Conservation (phyloP, 208 protist species). For the Wallacemonas sp. region DNA sequence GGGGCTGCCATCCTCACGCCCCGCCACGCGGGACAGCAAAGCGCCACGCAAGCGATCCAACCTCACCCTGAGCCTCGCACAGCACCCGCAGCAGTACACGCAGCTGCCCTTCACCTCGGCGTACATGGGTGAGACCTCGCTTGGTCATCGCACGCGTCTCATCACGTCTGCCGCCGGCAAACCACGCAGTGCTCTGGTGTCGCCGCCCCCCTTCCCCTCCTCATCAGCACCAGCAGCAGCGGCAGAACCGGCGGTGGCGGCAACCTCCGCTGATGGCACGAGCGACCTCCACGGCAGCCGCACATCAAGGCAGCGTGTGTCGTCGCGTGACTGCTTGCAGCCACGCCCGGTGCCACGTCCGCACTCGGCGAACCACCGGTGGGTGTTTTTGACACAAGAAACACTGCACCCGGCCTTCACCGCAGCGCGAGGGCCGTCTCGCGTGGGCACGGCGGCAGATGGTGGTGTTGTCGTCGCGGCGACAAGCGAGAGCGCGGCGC, state of each 20-base stretch:
- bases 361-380: constrained; percentile 3
- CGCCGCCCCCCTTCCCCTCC: neutral
- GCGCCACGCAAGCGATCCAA: constrained; percentile 6
- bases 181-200: neutral
- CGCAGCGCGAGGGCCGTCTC: no score
- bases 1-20: neutral
- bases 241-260: neutral
- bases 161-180: neutral
- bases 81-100: constrained; percentile 23
- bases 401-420: neutral
- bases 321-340: neutral
- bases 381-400: constrained; percentile 13
- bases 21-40: neutral
- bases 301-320: no score
- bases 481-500: no score
- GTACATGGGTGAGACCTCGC: neutral
- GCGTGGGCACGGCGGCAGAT: no score
- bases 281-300: no score
- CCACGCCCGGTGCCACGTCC: neutral
- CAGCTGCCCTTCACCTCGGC: constrained; percentile 7
- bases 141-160: constrained; percentile 1
- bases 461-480: no score
- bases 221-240: neutral
- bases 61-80: constrained; percentile 22
- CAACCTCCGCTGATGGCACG: no score